A percentile compares a stretch with the other conserved stretches of the same genome.
These are phyloP conservation scores for Chaetomium tenue DNA, from an alignment of 495 filamentous ascomycete species.

Conservation along the genomic window DNA sequence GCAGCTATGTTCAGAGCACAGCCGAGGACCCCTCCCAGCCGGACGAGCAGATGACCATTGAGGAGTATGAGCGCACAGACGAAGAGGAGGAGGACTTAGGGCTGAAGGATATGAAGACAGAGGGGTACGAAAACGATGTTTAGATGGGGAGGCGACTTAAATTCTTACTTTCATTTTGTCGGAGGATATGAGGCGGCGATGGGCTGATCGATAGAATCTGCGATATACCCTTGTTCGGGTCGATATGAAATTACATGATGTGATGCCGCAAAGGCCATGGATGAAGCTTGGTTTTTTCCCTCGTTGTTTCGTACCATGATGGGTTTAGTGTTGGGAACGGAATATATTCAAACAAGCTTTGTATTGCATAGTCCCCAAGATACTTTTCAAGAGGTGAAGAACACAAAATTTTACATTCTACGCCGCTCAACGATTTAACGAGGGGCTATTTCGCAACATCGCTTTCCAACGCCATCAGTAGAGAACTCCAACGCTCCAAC, in stretches of 20 bases:
- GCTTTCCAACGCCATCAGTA: no score
- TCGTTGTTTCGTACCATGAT: not conserved
- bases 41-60: slow-evolving; percentile 75
- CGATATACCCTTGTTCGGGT: slow-evolving; percentile 15
- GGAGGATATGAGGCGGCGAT: not conserved
- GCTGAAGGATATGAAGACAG: slow-evolving; percentile 85
- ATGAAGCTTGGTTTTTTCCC: not conserved
- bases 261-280: not conserved
- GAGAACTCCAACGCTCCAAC: no score
- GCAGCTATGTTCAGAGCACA: slow-evolving; percentile 89
- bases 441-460: no score
- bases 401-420: no score
- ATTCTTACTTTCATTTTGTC: not conserved
- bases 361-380: no score
- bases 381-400: no score
- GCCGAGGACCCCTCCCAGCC: slow-evolving; percentile 62
- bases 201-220: not conserved
- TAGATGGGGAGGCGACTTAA: not conserved
- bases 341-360: no score
- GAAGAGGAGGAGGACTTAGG: slow-evolving; percentile 93
- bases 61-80: slow-evolving; percentile 82
- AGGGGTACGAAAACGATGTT: slow-evolving; percentile 68
- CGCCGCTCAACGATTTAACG: no score
- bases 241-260: slow-evolving; percentile 15
- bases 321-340: no score